phyloP scores from a whole-genome alignment of 208 protist species.

The Dictyostelium gargantuum region DNA sequence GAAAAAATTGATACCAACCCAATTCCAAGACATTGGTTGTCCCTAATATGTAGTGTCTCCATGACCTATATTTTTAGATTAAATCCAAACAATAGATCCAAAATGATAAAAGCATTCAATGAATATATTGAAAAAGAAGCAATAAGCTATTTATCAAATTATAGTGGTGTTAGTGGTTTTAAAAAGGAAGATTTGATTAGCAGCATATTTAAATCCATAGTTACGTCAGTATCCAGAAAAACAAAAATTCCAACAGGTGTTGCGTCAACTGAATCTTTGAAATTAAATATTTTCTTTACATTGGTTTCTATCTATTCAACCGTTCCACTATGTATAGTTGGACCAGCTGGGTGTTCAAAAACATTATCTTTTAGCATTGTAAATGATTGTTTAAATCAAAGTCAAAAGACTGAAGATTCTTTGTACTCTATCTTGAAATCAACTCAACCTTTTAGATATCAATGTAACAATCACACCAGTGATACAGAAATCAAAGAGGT shows the following conservation, averaged over 20 bases:
- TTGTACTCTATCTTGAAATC: background rate
- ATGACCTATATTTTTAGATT: background rate
- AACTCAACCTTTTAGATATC: constrained; percentile 54
- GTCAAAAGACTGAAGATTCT: background rate
- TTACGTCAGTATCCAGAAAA: background rate
- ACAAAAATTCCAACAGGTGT: constrained; percentile 65
- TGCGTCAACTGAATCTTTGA: constrained; percentile 65
- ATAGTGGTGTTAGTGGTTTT: too few species aligned
- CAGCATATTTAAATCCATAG: background rate
- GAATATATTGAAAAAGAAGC: background rate
- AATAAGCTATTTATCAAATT: background rate
- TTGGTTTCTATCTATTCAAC: constrained; percentile 50
- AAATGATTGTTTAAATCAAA: constrained; percentile 69
- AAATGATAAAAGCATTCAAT: background rate
- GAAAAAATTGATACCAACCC: background rate
- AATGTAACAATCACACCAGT: constrained; percentile 68
- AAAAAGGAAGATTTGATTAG: background rate
- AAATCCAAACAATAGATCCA: background rate
- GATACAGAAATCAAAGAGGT: constrained; percentile 73
- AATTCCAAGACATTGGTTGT: background rate
- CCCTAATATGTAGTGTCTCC: background rate
- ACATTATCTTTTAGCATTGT: constrained; percentile 76
- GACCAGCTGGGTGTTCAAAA: constrained; percentile 76
- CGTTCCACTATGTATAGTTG: constrained; percentile 73
- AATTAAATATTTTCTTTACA: constrained; percentile 71